Base-by-base conservation (phyloP, 768 basidiomycete genomes). In the Trametes cubensis region DNA sequence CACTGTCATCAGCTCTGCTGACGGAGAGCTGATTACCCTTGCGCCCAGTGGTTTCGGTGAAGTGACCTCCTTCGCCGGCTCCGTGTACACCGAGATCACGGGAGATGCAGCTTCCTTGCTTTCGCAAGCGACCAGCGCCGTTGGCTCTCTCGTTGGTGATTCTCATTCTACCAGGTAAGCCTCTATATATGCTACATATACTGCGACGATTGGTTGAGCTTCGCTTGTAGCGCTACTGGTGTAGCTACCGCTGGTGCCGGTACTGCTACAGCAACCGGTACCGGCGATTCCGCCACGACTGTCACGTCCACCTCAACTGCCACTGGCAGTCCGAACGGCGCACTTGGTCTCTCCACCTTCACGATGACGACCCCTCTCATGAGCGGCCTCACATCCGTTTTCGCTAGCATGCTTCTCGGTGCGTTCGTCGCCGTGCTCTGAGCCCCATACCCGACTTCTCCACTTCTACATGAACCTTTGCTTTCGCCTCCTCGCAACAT, bases 1-100 rank as follows among this genome's bases (percentile, higher is more conserved):
- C 53, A 89, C 84, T 14, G 70, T 89, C 21, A 72, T 89, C 25
- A 85, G 83, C 17, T 83, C 81, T 48, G 79, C 70, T 13, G 88
- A 85, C 8, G 88, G 87, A 10, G 66, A 78, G 44, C 87, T 80
- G 1, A 73, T 88, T 58, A 89, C 87, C 0, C 78, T 89, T n/a
- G 87, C 85, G 26, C 40, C 79, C 69, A 68, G 70, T 49, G 74
- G 73, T 38, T 70, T 60, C 11, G 75, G 75, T 15, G 75, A 75
- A 11, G 76, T 74, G 8, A 87, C 85, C 23, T 78, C 82, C 21
- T 79, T 78, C 62, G 83, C 79, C 26, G 86, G 86, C 30, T 79
- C 80, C 7, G 69, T 80, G 3, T 87, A 79, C 72, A 85, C 82
- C 18, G 76, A 80, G 25, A 80, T 82, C 2, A 81, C 81, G 1